Evolutionary conservation across 805 yeast genomes (phyloP), one percentile per base, ranked within the genome.

Genomic region (Ogataea neopini): DNA sequence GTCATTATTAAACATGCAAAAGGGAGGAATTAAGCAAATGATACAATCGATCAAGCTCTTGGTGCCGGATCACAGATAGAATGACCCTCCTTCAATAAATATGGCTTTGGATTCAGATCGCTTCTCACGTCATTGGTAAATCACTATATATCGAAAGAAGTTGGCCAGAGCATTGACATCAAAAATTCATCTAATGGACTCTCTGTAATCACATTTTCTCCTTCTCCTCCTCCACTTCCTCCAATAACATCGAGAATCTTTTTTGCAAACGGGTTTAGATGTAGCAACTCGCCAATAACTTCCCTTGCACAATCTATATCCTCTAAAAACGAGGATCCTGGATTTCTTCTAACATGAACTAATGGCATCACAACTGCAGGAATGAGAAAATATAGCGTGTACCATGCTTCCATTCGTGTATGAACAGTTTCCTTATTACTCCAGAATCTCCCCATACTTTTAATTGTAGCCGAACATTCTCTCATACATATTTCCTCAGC

Each of bases 321-420:
- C 6, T 30, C 32, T 2, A 49, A 44, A 14, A 38, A 15, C 1
- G 8, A 28, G 1, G 56, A 45, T 1, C 26, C 14, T 7, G 56
- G 56, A 20, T 32, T 32, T 23, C 48, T 50, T 18, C 54, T 37
- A 28, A 50, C 43, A 34, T 51, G 46, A 13, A 52, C 26, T n/a
- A 52, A 44, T 4, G 56, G 56, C 52, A 52, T 52, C 25, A 52
- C 30, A 10, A 50, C 42, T 1, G 56, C 56, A 2, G 56, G 56
- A 23, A 50, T 47, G n/a, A 52, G 43, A 36, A 52, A 52, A 19
- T 40, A 52, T 6, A 52, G 30, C 18, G 56, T 50, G 33, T 52
- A 52, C 56, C 56, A 52, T 6, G 56, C 56, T 15, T 52, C 56
- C 54, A 52, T 50, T 25, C 54, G 30, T 26, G 47, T 52, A 34